Base-by-base conservation (phyloP, 148 eudicot species). In the Vaccinium vitisidaea region DNA sequence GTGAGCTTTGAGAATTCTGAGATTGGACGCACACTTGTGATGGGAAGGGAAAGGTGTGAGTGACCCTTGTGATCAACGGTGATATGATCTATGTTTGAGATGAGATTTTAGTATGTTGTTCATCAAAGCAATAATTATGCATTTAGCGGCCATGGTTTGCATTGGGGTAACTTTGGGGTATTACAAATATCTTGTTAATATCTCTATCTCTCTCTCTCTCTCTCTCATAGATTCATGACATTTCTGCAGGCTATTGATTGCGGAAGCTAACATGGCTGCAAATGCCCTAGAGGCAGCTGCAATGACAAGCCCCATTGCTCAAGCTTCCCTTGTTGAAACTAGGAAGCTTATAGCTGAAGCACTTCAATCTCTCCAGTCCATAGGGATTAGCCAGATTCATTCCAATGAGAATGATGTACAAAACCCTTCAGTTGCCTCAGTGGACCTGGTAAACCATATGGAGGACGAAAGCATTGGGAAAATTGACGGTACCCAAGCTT, bases 231-330 rank as follows among this genome's bases (percentile, higher is more conserved):
- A 56, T 71, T 81, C 12, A 63, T 75, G 39, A 8, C 58, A 65
- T 80, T 54, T 27, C 12, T 82, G 81, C 91, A 97, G 99, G 92
- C 76, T 90, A 80, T 86, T 97, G 88, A 93, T 97, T 75, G 92
- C 94, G 46, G 98, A 97, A 91, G 98, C 99, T 79, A 92, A 95
- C 87, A 95, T 93, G 80, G 99, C 99, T 61, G 95, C 95, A 74
- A 88, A 90, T 75, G 98, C 95, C 56, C 95, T 97, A 19, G 99
- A 96, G 87, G 87, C 85, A 84, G 94, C 96, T 86, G 98, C 98
- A 39, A 80, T 83, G 52, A 93, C 65, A 71, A 97, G 93, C 88
- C 98, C 94, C 16, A 84, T 94, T 82, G 99, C 96, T 88, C 91
- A 83, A 46, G 96, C 96, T 55, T 95, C 98, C 27, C 94, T 97